phyloP scores from a whole-genome alignment of 2,329 filamentous ascomycete genomes.

The Penicillium aurantiogriseum region DNA sequence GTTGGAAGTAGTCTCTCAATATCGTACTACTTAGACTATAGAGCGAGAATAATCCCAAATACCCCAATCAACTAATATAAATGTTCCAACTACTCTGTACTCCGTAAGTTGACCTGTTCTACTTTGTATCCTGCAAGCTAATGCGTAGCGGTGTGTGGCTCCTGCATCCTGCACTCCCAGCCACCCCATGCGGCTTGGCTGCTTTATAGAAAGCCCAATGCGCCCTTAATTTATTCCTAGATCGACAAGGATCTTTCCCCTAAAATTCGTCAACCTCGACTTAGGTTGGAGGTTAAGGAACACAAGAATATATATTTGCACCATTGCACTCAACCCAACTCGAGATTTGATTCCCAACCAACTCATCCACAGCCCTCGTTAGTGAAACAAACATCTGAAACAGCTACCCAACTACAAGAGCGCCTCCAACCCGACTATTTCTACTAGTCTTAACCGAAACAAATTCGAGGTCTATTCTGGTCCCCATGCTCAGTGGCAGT shows the following conservation, averaged over 20 bases:
- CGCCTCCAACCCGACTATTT: not conserved
- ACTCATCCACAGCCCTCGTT: not conserved
- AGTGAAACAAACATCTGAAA: not conserved
- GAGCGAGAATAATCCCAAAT: not conserved
- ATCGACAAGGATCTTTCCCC: not conserved
- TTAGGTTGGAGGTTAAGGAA: not conserved
- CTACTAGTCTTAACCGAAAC: not conserved
- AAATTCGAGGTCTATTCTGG: too few relatives aligned
- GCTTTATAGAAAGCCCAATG: not conserved
- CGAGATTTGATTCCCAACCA: not conserved
- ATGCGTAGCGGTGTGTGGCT: slow-evolving; percentile 1
- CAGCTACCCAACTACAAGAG: not conserved
- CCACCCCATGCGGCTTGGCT: not conserved
- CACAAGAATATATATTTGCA: not conserved
- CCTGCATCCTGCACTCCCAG: not conserved
- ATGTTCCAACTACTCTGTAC: too few relatives aligned
- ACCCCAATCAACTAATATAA: not conserved
- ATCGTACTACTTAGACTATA: not conserved
- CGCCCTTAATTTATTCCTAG: not conserved
- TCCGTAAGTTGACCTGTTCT: not conserved
- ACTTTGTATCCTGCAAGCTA: not conserved
- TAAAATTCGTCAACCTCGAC: not conserved
- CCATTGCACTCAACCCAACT: not conserved
- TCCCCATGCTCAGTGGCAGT: not conserved
- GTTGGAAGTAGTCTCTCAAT: not conserved